phyloP scores from a whole-genome alignment of 2,329 filamentous ascomycete species.

The Aspergillus melleus region DNA sequence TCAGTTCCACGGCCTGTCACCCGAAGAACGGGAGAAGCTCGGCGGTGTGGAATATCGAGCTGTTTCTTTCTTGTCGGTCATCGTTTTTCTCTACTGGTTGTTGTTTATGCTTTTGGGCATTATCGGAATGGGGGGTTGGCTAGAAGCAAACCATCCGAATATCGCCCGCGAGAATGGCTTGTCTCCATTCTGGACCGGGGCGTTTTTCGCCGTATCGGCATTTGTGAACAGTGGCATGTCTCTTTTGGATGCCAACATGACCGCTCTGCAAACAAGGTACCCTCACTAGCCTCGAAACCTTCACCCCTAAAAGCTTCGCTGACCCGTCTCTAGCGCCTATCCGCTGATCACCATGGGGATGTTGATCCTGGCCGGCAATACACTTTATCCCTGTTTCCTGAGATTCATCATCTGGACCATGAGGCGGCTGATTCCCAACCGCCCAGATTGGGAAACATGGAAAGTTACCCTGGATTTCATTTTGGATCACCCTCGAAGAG shows the following conservation, averaged over 20 bases:
- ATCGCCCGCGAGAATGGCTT: constrained; percentile 47
- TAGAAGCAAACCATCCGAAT: constrained; percentile 43
- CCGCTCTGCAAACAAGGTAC: constrained; percentile 42
- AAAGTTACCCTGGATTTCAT: constrained; percentile 35
- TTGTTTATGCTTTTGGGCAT: constrained; percentile 49
- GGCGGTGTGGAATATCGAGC: constrained; percentile 47
- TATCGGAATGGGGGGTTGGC: constrained; percentile 49
- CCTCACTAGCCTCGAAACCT: not conserved
- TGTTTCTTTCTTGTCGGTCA: constrained; percentile 34
- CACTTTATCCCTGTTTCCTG: constrained; percentile 64
- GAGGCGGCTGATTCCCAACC: constrained; percentile 29
- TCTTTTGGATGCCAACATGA: constrained; percentile 55
- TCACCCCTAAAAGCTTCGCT: not conserved
- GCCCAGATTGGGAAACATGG: constrained; percentile 30
- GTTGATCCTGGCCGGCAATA: constrained; percentile 65
- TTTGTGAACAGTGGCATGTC: constrained; percentile 59
- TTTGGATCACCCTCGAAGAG: constrained; percentile 35
- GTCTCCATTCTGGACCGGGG: constrained; percentile 50
- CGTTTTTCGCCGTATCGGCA: constrained; percentile 55
- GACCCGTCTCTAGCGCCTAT: constrained; percentile 31
- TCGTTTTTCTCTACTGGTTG: constrained; percentile 49
- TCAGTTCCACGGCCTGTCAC: constrained; percentile 49
- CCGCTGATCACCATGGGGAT: constrained; percentile 52
- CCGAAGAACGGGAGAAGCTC: constrained; percentile 43
- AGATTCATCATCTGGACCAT: constrained; percentile 60